Evolutionary conservation across 495 filamentous ascomycete genomes (phyloP).

Genomic region (Xylaria palmicola): DNA sequence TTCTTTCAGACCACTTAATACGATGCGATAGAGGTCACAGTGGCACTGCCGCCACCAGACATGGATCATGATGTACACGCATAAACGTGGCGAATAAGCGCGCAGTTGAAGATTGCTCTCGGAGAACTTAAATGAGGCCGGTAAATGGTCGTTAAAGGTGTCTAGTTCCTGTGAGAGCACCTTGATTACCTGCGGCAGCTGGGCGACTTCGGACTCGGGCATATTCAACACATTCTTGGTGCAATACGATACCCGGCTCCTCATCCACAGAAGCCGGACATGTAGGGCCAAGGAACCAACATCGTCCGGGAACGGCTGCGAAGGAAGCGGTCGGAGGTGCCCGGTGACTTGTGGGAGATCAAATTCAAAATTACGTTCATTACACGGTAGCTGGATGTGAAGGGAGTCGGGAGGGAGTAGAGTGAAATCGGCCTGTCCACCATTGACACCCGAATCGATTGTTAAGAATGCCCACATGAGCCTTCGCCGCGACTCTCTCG

Average conservation of each 20-base stretch:
- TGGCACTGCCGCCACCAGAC: constrained; percentile 52
- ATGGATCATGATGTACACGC: constrained; percentile 52
- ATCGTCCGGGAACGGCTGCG: constrained; percentile 42
- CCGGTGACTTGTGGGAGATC: constrained; percentile 50
- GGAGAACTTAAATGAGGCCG: constrained; percentile 46
- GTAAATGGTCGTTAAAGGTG: constrained; percentile 45
- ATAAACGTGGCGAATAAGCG: constrained; percentile 46
- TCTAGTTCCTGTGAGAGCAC: constrained; percentile 42
- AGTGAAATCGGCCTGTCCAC: constrained; percentile 46
- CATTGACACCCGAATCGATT: constrained; percentile 47
- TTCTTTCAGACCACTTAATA: constrained; percentile 44
- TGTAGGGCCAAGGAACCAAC: constrained; percentile 49
- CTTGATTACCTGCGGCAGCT: constrained; percentile 40
- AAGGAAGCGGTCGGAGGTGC: constrained; percentile 35
- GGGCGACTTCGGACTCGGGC: constrained; percentile 35
- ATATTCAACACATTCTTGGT: constrained; percentile 34
- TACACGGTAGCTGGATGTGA: constrained; percentile 49
- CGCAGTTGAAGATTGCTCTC: constrained; percentile 49
- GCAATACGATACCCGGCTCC: constrained; percentile 43
- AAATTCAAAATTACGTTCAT: constrained; percentile 54
- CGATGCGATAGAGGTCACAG: constrained; percentile 49
- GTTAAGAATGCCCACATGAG: constrained; percentile 54
- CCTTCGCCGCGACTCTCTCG: constrained; percentile 48
- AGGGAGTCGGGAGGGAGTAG: constrained; percentile 45
- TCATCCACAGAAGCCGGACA: constrained; percentile 47